phyloP scores from a whole-genome alignment of 345 rosid genomes.

The Dipteronia sinensis region DNA sequence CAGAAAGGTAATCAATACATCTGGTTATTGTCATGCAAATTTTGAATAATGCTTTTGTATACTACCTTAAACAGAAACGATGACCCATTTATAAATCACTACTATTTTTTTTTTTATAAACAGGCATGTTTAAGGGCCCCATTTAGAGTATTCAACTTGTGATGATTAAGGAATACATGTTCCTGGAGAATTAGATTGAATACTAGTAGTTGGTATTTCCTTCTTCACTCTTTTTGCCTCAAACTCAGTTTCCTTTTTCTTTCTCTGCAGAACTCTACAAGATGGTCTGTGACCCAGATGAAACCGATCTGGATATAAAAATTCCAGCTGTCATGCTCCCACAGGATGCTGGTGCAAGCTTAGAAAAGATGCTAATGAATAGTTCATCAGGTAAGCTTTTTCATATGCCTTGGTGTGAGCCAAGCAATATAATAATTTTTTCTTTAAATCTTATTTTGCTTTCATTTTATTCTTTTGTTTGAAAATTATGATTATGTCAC shows the following conservation, averaged over 20 bases:
- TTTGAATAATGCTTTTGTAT: background rate
- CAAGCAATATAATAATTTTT: background rate
- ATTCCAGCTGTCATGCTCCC: slow-evolving; percentile 97
- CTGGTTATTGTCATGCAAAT: slow-evolving; percentile 13
- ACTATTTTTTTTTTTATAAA: background rate
- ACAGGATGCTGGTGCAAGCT: slow-evolving; percentile 88
- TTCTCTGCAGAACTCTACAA: slow-evolving; percentile 78
- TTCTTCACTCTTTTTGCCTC: slow-evolving; percentile 6
- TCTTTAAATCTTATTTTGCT: background rate
- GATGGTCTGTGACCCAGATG: slow-evolving; percentile 99
- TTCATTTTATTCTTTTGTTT: background rate
- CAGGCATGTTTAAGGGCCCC: background rate
- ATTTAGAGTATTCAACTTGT: background rate
- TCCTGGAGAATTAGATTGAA: background rate
- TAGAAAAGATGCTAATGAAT: slow-evolving; percentile 62
- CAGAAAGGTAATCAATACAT: slow-evolving; percentile 63
- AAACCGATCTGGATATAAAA: slow-evolving; percentile 83
- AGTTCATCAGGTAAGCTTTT: slow-evolving; percentile 62
- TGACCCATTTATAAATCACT: slow-evolving; percentile 1
- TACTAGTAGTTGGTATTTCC: background rate
- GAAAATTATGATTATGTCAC: background rate
- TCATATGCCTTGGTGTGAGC: background rate
- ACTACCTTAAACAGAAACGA: background rate
- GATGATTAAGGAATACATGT: background rate
- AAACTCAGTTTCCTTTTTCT: slow-evolving; percentile 6